Evolutionary conservation across 1,284 basidiomycete genomes (phyloP).

Genomic region (Melampsora americana): DNA sequence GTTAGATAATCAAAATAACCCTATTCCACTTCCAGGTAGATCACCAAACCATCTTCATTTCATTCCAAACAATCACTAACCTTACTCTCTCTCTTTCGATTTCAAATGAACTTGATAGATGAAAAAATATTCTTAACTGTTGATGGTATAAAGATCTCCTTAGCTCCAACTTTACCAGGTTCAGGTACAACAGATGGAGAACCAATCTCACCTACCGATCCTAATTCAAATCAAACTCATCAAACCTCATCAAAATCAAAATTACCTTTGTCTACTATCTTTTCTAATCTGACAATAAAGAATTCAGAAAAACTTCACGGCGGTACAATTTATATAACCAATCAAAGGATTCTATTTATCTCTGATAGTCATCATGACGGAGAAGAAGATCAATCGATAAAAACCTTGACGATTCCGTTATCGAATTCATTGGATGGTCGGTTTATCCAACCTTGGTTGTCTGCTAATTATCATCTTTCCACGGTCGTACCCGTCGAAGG

Average conservation of each 20-base stretch:
- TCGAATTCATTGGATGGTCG: slow-evolving; percentile 25
- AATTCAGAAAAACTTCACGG: neutral
- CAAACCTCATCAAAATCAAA: slow-evolving; percentile 9
- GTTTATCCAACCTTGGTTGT: slow-evolving; percentile 34
- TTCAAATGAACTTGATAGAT: neutral
- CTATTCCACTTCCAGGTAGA: slow-evolving; percentile 21
- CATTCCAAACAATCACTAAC: neutral
- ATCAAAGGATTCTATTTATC: slow-evolving; percentile 26
- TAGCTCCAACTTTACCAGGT: slow-evolving; percentile 18
- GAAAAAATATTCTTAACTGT: slow-evolving; percentile 30
- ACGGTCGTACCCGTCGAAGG: slow-evolving; percentile 26
- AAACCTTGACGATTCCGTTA: slow-evolving; percentile 27
- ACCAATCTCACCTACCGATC: neutral
- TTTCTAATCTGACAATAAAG: neutral
- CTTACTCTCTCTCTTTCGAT: neutral
- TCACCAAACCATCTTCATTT: neutral
- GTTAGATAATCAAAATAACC: slow-evolving; percentile 13
- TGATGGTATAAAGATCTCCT: neutral
- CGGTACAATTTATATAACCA: slow-evolving; percentile 36
- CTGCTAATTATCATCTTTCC: slow-evolving; percentile 39
- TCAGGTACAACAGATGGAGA: slow-evolving; percentile 16
- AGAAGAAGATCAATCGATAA: neutral
- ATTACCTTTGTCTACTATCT: slow-evolving; percentile 1
- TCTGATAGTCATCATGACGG: slow-evolving; percentile 5
- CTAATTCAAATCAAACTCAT: neutral